phyloP scores from a whole-genome alignment of 179 eudicot species.

The Gypsophila paniculata region DNA sequence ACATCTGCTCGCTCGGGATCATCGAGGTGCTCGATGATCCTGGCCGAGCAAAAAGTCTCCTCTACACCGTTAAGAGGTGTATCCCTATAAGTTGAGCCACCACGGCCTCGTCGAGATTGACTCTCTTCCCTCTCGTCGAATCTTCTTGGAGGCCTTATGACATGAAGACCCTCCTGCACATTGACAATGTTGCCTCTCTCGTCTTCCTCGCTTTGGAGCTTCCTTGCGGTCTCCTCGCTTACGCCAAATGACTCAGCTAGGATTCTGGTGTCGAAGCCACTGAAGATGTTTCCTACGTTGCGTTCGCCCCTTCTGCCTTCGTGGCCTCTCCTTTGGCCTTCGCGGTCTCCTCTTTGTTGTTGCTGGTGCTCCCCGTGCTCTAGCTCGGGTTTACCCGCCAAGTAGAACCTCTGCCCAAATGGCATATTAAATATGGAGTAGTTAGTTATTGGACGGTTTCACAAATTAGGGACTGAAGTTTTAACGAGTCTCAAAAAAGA shows the following conservation, averaged over 20 bases:
- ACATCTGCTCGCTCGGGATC: slow-evolving; percentile 49
- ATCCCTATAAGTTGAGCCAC: not conserved
- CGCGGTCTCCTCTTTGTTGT: not conserved
- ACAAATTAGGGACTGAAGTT: no score
- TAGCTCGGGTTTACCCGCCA: slow-evolving; percentile 59
- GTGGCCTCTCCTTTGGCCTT: not conserved
- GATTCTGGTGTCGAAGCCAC: slow-evolving; percentile 35
- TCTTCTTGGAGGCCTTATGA: slow-evolving; percentile 47
- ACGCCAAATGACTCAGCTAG: slow-evolving; percentile 52
- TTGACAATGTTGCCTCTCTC: slow-evolving; percentile 66
- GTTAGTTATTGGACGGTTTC: no score
- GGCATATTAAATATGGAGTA: not conserved
- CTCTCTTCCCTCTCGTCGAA: slow-evolving; percentile 19
- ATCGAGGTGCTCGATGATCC: slow-evolving; percentile 43
- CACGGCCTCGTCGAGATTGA: slow-evolving; percentile 2
- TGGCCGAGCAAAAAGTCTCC: slow-evolving; percentile 55
- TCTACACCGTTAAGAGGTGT: slow-evolving; percentile 45
- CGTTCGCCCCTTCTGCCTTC: slow-evolving; percentile 7
- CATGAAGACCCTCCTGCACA: slow-evolving; percentile 43
- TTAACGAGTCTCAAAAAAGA: no score
- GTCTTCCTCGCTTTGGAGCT: slow-evolving; percentile 41
- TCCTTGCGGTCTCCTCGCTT: slow-evolving; percentile 43
- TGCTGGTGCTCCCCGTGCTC: slow-evolving; percentile 27
- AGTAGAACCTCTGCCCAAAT: slow-evolving; percentile 48
- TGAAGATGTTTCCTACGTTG: slow-evolving; percentile 42